Conservation (phyloP, 176 grass and related monocot genomes). For the Triticum timopheevii region DNA sequence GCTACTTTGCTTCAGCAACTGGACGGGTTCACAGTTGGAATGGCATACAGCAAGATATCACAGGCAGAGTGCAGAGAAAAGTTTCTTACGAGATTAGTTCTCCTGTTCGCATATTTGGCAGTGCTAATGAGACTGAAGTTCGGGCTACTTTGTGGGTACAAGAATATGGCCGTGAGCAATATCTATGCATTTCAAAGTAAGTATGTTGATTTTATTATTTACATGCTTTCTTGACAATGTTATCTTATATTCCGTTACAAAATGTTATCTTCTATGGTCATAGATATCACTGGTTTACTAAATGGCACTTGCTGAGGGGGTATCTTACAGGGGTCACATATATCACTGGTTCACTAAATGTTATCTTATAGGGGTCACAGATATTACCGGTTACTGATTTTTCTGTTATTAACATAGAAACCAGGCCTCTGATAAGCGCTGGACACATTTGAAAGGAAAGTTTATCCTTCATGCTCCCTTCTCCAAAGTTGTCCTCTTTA, state of each 20-base stretch:
- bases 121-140: conserved; percentile 62
- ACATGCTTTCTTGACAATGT: background rate
- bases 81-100: conserved; percentile 71
- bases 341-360: too few relatives aligned
- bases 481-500: conserved; percentile 71
- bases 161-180: conserved; percentile 82
- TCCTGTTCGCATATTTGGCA: conserved; percentile 67
- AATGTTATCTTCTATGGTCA: background rate
- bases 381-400: background rate
- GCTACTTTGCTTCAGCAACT: conserved; percentile 73
- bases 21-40: conserved; percentile 82
- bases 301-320: too few relatives aligned
- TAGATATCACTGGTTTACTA: too few relatives aligned
- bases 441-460: conserved; percentile 84
- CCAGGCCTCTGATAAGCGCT: conserved; percentile 80
- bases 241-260: background rate
- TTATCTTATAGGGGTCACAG: background rate
- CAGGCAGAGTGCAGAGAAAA: conserved; percentile 65
- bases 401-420: conserved; percentile 45
- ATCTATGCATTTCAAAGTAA: conserved; percentile 88
- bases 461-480: conserved; percentile 76
- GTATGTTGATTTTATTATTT: conserved; percentile 22
- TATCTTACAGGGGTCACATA: too few relatives aligned
- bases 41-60: conserved; percentile 93
- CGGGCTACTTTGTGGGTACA: conserved; percentile 81